Evolutionary conservation across 192 early-diverging fungal genomes (phyloP).

Genomic region (Gamsiella multidivaricata): DNA sequence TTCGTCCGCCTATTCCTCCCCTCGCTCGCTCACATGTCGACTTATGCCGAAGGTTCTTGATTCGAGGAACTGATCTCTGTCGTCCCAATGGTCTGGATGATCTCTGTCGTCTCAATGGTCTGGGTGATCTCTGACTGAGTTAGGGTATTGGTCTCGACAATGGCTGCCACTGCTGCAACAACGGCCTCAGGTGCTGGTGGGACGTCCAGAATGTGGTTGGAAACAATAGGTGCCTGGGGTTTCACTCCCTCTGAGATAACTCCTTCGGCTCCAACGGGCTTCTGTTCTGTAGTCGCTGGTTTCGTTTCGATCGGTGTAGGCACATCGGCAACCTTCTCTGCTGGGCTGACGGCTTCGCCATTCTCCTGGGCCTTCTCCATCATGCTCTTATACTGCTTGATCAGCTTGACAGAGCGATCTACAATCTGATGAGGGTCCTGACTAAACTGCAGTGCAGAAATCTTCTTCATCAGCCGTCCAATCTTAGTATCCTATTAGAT

Average conservation of each 20-base stretch:
- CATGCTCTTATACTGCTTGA: slow-evolving; percentile 55
- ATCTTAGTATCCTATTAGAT: slow-evolving; percentile 56
- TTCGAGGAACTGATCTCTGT: too few relatives aligned
- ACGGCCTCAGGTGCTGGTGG: slow-evolving; percentile 33
- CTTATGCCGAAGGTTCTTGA: too few relatives aligned
- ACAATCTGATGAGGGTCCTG: slow-evolving; percentile 49
- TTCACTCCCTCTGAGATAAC: slow-evolving; percentile 6
- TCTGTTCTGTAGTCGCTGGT: neutral
- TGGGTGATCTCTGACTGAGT: slow-evolving; percentile 3
- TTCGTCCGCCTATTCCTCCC: too few relatives aligned
- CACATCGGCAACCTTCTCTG: slow-evolving; percentile 11
- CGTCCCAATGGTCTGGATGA: too few relatives aligned
- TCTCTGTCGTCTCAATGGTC: neutral
- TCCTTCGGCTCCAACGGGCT: slow-evolving; percentile 5
- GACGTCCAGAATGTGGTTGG: slow-evolving; percentile 28
- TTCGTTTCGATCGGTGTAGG: slow-evolving; percentile 4
- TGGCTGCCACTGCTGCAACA: slow-evolving; percentile 35
- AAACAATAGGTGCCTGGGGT: slow-evolving; percentile 11
- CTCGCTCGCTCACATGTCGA: too few relatives aligned
- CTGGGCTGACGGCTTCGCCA: slow-evolving; percentile 26
- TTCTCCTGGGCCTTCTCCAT: slow-evolving; percentile 53
- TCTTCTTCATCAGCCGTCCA: slow-evolving; percentile 59
- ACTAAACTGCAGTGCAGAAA: slow-evolving; percentile 42
- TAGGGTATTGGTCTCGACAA: slow-evolving; percentile 43
- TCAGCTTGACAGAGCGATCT: slow-evolving; percentile 48